Conservation (phyloP, 345 rosid species). For the Turritis glabra region DNA sequence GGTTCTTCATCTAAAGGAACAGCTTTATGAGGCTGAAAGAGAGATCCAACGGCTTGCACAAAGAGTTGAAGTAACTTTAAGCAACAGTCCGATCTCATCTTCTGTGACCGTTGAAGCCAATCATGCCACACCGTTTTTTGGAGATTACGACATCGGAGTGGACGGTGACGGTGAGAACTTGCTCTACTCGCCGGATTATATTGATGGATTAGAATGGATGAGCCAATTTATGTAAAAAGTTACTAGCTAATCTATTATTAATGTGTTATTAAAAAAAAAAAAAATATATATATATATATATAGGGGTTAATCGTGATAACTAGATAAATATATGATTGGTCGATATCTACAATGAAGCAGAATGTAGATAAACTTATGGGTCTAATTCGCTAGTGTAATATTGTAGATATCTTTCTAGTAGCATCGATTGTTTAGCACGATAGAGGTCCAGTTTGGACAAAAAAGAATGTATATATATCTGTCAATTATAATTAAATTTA, state of each 20-base stretch:
- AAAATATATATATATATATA: not conserved
- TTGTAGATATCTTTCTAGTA: constrained; percentile 12
- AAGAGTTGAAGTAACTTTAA: constrained; percentile 43
- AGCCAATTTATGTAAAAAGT: constrained; percentile 38
- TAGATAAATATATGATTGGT: constrained; percentile 19
- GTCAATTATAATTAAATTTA: constrained; percentile 14
- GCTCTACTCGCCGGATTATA: constrained; percentile 45
- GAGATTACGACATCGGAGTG: constrained; percentile 45
- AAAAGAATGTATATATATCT: not conserved
- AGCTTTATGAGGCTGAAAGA: constrained; percentile 50
- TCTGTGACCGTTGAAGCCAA: constrained; percentile 45
- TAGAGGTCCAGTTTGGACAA: constrained; percentile 7
- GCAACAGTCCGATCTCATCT: constrained; percentile 52
- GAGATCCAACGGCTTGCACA: constrained; percentile 56
- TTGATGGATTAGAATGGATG: constrained; percentile 61
- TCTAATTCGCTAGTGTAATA: not conserved
- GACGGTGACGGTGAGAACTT: constrained; percentile 42
- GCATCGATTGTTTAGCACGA: not conserved
- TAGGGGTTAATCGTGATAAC: not conserved
- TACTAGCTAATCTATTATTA: not conserved
- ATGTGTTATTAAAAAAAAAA: not conserved
- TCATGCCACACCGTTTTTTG: constrained; percentile 46
- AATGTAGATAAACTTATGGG: not conserved
- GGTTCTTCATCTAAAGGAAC: constrained; percentile 63
- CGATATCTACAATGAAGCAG: constrained; percentile 17